Percentiles rank a stretch among this genome's conserved stretches.
Evolutionary conservation across 257 asterid species (phyloP).

Genomic region (Primulina tabacum): DNA sequence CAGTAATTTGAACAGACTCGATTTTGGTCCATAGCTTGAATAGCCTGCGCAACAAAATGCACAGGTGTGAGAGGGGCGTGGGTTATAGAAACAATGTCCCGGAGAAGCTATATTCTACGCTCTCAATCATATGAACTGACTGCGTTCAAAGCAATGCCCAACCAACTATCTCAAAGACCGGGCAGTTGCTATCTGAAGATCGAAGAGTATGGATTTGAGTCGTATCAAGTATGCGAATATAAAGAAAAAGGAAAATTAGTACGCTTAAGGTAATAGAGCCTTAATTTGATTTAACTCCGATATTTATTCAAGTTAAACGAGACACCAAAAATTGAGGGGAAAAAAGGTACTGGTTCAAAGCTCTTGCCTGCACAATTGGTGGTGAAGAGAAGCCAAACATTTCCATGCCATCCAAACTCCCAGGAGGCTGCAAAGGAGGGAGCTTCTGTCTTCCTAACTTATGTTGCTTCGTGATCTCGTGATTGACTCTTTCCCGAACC

Average conservation of each 20-base stretch:
- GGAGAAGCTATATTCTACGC: background rate
- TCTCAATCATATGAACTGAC: background rate
- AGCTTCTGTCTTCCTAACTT: slow-evolving; percentile 68
- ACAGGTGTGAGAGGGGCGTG: slow-evolving; percentile 20
- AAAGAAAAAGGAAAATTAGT: too few species aligned
- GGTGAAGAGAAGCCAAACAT: slow-evolving; percentile 98
- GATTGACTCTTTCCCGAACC: slow-evolving; percentile 90
- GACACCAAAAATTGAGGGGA: background rate
- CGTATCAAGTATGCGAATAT: background rate
- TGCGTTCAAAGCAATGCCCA: background rate
- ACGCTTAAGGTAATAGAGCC: background rate
- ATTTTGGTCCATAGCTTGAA: slow-evolving; percentile 75
- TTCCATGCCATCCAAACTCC: slow-evolving; percentile 92
- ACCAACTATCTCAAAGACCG: background rate
- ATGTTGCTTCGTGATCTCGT: slow-evolving; percentile 76
- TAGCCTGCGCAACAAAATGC: slow-evolving; percentile 42
- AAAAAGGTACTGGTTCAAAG: background rate
- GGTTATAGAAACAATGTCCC: background rate
- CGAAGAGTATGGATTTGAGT: background rate
- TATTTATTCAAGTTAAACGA: background rate
- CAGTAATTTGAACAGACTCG: slow-evolving; percentile 67
- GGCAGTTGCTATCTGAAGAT: background rate
- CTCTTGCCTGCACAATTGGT: slow-evolving; percentile 74
- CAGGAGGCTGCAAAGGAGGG: slow-evolving; percentile 97
- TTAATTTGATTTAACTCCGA: background rate